phyloP scores from a whole-genome alignment of 73 alveolate genomes.

The Breviolum minutum region DNA sequence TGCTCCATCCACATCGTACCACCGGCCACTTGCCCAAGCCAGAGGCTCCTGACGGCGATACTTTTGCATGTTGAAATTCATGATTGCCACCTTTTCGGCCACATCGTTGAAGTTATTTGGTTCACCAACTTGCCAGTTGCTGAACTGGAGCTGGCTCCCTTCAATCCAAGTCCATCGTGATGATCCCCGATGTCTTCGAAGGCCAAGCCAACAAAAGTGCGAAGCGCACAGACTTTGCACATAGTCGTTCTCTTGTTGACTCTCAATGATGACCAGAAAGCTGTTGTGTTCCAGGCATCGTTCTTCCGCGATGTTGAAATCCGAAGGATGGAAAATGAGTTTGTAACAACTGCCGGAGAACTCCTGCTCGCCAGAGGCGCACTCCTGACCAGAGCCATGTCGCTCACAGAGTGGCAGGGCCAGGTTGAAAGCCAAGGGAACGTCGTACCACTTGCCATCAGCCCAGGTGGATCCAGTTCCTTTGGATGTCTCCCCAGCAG shows the following conservation, averaged over 20 bases:
- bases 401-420: slow-evolving; percentile 26
- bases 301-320: neutral
- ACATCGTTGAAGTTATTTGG: slow-evolving; percentile 48
- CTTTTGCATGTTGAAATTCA: slow-evolving; percentile 32
- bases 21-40: slow-evolving; percentile 60
- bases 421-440: slow-evolving; percentile 21
- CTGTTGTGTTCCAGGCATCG: slow-evolving; percentile 40
- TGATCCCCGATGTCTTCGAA: slow-evolving; percentile 24
- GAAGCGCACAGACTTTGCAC: slow-evolving; percentile 20
- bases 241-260: neutral
- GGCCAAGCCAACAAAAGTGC: slow-evolving; percentile 67
- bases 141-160: slow-evolving; percentile 21
- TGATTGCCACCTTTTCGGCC: slow-evolving; percentile 49
- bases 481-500: neutral
- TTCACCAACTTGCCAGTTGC: slow-evolving; percentile 61
- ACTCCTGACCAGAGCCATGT: neutral
- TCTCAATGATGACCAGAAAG: slow-evolving; percentile 5
- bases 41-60: slow-evolving; percentile 15
- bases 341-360: slow-evolving; percentile 42
- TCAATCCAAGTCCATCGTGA: slow-evolving; percentile 61
- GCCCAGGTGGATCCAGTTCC: neutral
- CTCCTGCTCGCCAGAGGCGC: neutral
- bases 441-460: slow-evolving; percentile 58
- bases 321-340: slow-evolving; percentile 12
- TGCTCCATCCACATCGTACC: slow-evolving; percentile 41